phyloP scores from a whole-genome alignment of 768 basidiomycete species.

The Tephrocybe sp. region DNA sequence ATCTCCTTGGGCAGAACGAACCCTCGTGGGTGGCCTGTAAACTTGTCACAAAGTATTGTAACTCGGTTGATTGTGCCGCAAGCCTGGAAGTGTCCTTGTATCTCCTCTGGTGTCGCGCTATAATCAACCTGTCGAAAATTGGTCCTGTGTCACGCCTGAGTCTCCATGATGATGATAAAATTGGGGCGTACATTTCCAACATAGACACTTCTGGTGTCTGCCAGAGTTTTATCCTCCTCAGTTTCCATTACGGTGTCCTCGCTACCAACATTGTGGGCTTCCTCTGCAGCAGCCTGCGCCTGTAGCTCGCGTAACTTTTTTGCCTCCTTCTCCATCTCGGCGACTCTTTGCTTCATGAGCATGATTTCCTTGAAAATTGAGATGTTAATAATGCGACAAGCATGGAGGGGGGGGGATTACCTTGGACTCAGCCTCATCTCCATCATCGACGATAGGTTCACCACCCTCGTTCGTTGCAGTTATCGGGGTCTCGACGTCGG shows the following conservation, averaged over 20 bases:
- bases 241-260: constrained; percentile 61
- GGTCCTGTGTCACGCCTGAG: constrained; percentile 3
- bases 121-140: constrained; percentile 80
- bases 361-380: constrained; percentile 66
- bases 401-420: constrained; percentile 26
- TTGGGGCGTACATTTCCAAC: constrained; percentile 85
- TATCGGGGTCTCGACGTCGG: constrained; percentile 49
- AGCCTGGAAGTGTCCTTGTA: constrained; percentile 94
- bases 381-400: constrained; percentile 14
- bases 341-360: constrained; percentile 89
- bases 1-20: constrained; percentile 27
- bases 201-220: constrained; percentile 87
- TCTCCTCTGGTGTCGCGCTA: constrained; percentile 94
- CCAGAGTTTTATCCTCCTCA: constrained; percentile 79
- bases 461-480: constrained; percentile 31
- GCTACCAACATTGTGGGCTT: constrained; percentile 44
- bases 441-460: constrained; percentile 49
- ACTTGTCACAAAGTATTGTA: constrained; percentile 99
- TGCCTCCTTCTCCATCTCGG: constrained; percentile 91
- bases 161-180: not conserved
- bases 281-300: constrained; percentile 64
- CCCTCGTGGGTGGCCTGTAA: constrained; percentile 99
- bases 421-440: constrained; percentile 64
- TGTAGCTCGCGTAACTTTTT: constrained; percentile 81
- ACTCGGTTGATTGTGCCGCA: constrained; percentile 99